Evolutionary conservation across 116 monocot species (phyloP), one percentile per base, ranked within the genome.

Genomic region (Cymodocea nodosa): DNA sequence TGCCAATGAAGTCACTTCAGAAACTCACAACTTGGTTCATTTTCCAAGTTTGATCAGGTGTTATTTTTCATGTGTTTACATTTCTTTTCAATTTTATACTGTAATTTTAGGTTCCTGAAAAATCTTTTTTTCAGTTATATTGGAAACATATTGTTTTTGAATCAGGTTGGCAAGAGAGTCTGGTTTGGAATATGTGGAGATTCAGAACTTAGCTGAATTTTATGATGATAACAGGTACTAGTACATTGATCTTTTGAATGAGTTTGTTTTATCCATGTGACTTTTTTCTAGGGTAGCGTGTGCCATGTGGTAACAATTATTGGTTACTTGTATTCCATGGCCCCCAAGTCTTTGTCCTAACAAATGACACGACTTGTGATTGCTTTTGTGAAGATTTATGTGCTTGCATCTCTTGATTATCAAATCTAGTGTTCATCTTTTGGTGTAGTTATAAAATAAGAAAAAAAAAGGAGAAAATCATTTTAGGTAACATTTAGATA

Each of bases 31-130:
- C 71, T 79, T 97, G 81, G 97, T 97, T 36, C 97, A 97, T 64
- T 97, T 97, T 75, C 83, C 97, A 81, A 87, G 87, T 78, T 70
- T 97, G 75, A 87, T 91, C 66, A 87, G 97, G 97, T 97, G 70
- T 36, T 58, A 15, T 20, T 34, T 5, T 50, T 5, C 13, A n/a
- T 50, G 13, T 57, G 22, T 34, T 20, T 24, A 24, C 2, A 59
- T 8, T 70, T 30, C 50, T 34, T 51, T 37, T 14, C 59, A n/a
- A 4, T 59, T 23, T 8, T 22, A 18, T 5, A 37, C 60, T 70
- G 44, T 23, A 24, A 24, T 55, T 68, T 23, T 50, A 17, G 24
- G 35, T 60, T 48, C 14, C 50, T 18, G 15, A 14, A 39, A 14
- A 44, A 17, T 68, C 18, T 66, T 25, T 10, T 48, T 51, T 23